Conservation (phyloP, 2,329 filamentous ascomycete genomes). For the Periconia sp. region DNA sequence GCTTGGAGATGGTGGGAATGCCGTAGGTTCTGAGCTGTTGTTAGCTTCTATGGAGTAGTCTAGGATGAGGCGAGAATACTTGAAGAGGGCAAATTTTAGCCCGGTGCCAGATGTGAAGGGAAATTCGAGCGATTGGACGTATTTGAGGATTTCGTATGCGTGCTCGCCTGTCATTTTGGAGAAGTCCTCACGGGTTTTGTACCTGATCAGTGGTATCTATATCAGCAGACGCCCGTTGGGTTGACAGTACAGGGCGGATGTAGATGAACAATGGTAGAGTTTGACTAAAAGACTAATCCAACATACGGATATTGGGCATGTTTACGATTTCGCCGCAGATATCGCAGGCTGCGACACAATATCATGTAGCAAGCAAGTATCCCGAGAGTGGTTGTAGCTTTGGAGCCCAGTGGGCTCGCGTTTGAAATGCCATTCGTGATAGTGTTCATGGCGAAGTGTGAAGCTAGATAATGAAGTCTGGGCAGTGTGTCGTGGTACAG, state of each 20-base stretch:
- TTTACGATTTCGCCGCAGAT: conserved; percentile 46
- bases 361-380: conserved; percentile 35
- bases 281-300: no score
- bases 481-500: no score
- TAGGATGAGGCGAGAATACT: no score
- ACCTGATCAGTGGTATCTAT: no score
- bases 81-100: conserved; percentile 65
- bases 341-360: conserved; percentile 45
- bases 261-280: no score
- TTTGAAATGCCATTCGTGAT: no score
- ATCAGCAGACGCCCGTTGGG: no score
- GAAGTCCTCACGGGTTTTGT: conserved; percentile 53
- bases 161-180: conserved; percentile 62
- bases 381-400: conserved; percentile 11
- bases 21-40: conserved; percentile 38
- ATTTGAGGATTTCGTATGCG: conserved; percentile 57
- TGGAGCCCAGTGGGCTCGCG: neutral
- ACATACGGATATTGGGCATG: conserved; percentile 50
- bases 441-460: no score
- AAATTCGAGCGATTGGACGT: conserved; percentile 60
- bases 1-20: conserved; percentile 44
- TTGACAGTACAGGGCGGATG: no score
- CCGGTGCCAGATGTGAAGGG: conserved; percentile 59
- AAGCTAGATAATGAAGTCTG: no score
- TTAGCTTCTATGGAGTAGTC: neutral